Evolutionary conservation across 768 basidiomycete species (phyloP), one percentile per base, ranked within the genome.

Genomic region (Pleurotus sapidus): DNA sequence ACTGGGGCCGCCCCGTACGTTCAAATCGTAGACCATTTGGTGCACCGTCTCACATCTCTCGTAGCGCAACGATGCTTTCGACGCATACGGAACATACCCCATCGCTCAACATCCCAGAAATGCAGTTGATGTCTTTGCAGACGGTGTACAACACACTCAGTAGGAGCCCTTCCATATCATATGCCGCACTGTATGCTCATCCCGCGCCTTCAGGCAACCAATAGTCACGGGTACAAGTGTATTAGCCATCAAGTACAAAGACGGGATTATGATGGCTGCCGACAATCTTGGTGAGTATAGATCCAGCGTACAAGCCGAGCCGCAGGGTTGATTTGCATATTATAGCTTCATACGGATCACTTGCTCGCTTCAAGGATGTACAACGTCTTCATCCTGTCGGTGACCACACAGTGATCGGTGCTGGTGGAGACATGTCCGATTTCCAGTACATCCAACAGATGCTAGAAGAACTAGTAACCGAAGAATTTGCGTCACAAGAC

Each of bases 141-240:
- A 82, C 3, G 82, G 84, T 39, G 82, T 93, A 0, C 86, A 94
- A 65, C 88, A 74, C 61, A 98, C 95, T 25, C 93, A 93, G 91
- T 92, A 34, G 11, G 49, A 30, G 82, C 70, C 1, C 34, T 15
- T 1, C 15, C 43, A 9, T 53, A 12, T 9, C n/a, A 5, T 23
- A 39, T 46, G 43, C 3, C 14, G 7, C 3, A 48, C 46, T 45
- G 0, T 14, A 11, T 25, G n/a, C 11, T 17, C 30, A n/a, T n/a
- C 46, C 40, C 27, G 9, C 2, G 17, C 14, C 30, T 57, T 23
- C 45, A 94, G 92, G 66, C 90, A 95, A 65, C 97, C 97, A 8
- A 87, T 98, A 59, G 93, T 98, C 7, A 98, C 96, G 0, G 97
- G 96, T 57, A 95, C 96, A n/a, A 92, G 89, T 57, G 94, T 99